Conservation (phyloP, 306 rosid species). For the barrel medic (Medicago truncatula) region DNA sequence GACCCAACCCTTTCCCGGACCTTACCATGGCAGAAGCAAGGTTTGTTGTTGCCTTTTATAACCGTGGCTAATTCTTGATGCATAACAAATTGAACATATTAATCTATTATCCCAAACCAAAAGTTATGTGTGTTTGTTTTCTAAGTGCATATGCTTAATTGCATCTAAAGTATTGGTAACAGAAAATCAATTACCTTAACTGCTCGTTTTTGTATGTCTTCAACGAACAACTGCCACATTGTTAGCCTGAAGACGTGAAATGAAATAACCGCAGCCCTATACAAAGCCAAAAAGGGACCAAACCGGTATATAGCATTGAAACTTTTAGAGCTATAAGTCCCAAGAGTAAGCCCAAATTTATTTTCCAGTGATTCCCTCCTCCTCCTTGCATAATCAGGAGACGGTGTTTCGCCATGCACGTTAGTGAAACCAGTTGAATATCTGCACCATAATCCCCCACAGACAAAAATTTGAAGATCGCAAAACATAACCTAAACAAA, state of each 20-base stretch:
- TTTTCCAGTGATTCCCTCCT: conserved; percentile 85
- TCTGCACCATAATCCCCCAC: conserved; percentile 55
- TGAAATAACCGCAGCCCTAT: conserved; percentile 88
- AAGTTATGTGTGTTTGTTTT: neutral
- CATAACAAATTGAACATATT: neutral
- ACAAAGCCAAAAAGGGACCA: conserved; percentile 86
- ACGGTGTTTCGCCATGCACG: conserved; percentile 91
- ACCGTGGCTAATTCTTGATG: neutral
- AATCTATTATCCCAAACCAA: conserved; percentile 27
- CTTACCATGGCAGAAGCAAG: neutral
- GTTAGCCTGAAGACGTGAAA: conserved; percentile 79
- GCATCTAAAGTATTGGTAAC: conserved; percentile 25
- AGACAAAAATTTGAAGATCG: neutral
- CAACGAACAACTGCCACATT: conserved; percentile 72
- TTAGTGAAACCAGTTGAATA: conserved; percentile 84
- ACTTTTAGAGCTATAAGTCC: conserved; percentile 69
- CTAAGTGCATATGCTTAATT: conserved; percentile 4
- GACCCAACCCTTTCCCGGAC: conserved; percentile 6
- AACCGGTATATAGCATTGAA: conserved; percentile 66
- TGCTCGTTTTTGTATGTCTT: conserved; percentile 75
- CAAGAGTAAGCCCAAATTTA: conserved; percentile 80
- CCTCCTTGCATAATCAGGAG: conserved; percentile 87
- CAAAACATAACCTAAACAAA: conserved; percentile 9
- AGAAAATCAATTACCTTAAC: conserved; percentile 59
- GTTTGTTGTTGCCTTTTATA: neutral